Conservation (phyloP, 2,329 filamentous ascomycete species). For the Cladophialophora chaetospira region DNA sequence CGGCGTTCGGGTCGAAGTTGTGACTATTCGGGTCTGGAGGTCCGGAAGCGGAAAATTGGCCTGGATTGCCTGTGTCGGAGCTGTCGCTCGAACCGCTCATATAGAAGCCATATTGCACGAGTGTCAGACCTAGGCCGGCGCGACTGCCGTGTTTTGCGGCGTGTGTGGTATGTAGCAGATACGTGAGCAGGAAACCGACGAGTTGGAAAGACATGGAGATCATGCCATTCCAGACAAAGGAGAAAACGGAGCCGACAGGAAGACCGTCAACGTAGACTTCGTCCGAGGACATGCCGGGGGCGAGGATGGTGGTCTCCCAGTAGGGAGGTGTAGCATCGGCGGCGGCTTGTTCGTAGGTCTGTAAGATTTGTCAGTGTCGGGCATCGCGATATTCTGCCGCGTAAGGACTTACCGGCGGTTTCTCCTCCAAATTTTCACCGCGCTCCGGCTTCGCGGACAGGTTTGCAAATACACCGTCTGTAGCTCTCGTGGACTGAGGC, state of each 20-base stretch:
- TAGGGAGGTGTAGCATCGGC: conserved; percentile 95
- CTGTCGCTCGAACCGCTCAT: conserved; percentile 69
- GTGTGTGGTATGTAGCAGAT: conserved; percentile 95
- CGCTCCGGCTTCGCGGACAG: conserved; percentile 85
- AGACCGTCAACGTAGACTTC: conserved; percentile 97
- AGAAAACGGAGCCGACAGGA: conserved; percentile 84
- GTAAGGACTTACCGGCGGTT: conserved; percentile 75
- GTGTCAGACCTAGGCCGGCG: conserved; percentile 88
- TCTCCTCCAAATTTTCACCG: conserved; percentile 80
- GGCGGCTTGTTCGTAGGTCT: conserved; percentile 98
- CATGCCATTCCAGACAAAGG: conserved; percentile 76
- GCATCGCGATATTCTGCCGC: not conserved
- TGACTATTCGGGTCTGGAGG: conserved; percentile 89
- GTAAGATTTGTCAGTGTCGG: conserved; percentile 39
- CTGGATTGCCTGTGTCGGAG: conserved; percentile 52
- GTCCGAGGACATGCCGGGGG: conserved; percentile 85
- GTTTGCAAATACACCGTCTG: conserved; percentile 96
- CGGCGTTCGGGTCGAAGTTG: conserved; percentile 75
- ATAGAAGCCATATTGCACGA: conserved; percentile 95
- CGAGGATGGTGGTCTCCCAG: conserved; percentile 98
- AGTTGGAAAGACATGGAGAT: conserved; percentile 97
- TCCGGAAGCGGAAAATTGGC: conserved; percentile 55
- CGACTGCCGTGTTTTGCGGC: conserved; percentile 97
- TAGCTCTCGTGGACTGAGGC: conserved; percentile 53
- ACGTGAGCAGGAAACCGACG: conserved; percentile 95